Conservation (phyloP, 768 basidiomycete species). For the Inosperma sp. region DNA sequence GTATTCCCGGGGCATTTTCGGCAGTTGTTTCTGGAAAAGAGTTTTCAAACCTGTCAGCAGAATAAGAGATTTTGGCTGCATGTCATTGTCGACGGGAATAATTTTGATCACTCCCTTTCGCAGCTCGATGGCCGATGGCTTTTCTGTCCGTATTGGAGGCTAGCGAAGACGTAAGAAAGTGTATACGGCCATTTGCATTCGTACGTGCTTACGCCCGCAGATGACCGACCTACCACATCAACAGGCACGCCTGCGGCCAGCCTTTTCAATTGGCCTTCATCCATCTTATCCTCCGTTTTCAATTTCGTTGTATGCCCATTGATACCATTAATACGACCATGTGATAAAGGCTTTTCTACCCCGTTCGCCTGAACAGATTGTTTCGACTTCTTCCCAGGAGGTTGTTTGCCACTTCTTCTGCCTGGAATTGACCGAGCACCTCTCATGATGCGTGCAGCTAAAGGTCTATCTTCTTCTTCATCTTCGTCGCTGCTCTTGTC, state of each 20-base stretch:
- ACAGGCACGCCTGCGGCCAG: slow-evolving; percentile 79
- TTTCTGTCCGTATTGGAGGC: slow-evolving; percentile 60
- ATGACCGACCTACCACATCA: slow-evolving; percentile 48
- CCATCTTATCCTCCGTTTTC: slow-evolving; percentile 76
- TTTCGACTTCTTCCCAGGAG: slow-evolving; percentile 52
- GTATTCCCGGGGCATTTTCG: slow-evolving; percentile 99
- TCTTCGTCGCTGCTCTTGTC: slow-evolving; percentile 46
- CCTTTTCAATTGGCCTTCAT: slow-evolving; percentile 69
- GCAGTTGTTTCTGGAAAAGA: slow-evolving; percentile 93
- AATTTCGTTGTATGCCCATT: slow-evolving; percentile 48
- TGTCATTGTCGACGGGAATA: slow-evolving; percentile 80
- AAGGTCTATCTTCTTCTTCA: slow-evolving; percentile 52
- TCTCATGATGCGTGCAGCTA: slow-evolving; percentile 43
- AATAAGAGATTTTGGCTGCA: slow-evolving; percentile 67
- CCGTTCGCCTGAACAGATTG: slow-evolving; percentile 54
- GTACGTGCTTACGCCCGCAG: slow-evolving; percentile 41
- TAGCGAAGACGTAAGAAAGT: slow-evolving; percentile 23
- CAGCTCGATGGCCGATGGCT: slow-evolving; percentile 76
- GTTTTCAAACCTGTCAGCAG: slow-evolving; percentile 95
- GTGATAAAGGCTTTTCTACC: slow-evolving; percentile 37
- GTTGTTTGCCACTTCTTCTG: slow-evolving; percentile 51
- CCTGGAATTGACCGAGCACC: slow-evolving; percentile 26
- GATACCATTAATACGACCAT: slow-evolving; percentile 40
- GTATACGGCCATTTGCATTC: neutral
- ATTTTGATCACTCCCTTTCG: slow-evolving; percentile 80